Conservation (phyloP, 805 yeast species). For the Candida railenensis region DNA sequence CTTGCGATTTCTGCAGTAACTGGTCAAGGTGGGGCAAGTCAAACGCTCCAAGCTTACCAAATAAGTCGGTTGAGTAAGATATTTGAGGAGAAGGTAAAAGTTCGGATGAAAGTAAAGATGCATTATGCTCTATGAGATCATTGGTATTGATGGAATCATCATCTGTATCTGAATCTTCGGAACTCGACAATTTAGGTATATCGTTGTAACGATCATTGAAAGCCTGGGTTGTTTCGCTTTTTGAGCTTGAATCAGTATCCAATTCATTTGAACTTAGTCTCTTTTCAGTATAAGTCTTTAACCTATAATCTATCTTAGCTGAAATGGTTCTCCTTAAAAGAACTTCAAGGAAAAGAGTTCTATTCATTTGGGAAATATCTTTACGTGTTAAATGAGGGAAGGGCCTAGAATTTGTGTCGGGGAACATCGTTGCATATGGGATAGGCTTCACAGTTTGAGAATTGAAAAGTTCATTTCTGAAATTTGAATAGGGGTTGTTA, state of each 20-base stretch:
- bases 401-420: conserved; percentile 4
- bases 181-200: conserved; percentile 7
- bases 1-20: conserved; percentile 2
- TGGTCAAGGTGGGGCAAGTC: conserved; percentile 4
- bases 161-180: conserved; percentile 14
- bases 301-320: conserved; percentile 38
- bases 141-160: conserved; percentile 25
- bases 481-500: conserved; percentile 3
- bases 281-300: conserved; percentile 16
- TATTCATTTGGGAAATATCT: conserved; percentile 30
- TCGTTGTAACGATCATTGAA: conserved; percentile 2
- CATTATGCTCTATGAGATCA: conserved; percentile 29
- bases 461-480: neutral
- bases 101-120: conserved; percentile 27
- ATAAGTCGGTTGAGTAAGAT: conserved; percentile 27
- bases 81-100: conserved; percentile 41
- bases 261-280: conserved; percentile 3
- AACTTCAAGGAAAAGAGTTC: conserved; percentile 32
- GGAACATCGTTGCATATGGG: conserved; percentile 4
- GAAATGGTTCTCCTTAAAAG: conserved; percentile 41
- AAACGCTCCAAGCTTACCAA: conserved; percentile 16
- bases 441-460: neutral
- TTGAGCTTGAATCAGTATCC: conserved; percentile 2
- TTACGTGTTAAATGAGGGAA: conserved; percentile 5
- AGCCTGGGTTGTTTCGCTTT: neutral